These are phyloP conservation scores for Eucalyptus globulus DNA, from an alignment of 345 rosid species.

Conservation along the genomic window DNA sequence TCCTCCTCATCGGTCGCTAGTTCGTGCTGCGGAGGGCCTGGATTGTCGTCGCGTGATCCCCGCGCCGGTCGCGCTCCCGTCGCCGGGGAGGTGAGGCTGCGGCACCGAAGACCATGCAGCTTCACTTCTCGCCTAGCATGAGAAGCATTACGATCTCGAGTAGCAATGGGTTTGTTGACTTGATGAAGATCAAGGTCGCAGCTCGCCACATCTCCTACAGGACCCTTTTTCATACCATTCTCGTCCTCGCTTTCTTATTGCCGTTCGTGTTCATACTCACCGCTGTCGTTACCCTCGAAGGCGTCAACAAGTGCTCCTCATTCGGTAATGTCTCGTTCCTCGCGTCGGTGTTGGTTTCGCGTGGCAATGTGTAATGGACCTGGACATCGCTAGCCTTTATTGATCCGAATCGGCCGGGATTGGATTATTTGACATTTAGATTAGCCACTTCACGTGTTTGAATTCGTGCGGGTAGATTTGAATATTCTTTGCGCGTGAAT, in stretches of 20 bases:
- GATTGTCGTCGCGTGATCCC: not conserved
- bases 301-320: slow-evolving; percentile 99
- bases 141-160: slow-evolving; percentile 99
- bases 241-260: slow-evolving; percentile 93
- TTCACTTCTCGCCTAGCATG: slow-evolving; percentile 99
- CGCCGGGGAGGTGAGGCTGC: slow-evolving; percentile 40
- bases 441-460: not conserved
- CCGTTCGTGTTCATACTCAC: slow-evolving; percentile 98
- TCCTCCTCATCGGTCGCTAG: not conserved
- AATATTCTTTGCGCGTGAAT: not conserved
- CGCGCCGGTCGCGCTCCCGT: not conserved
- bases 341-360: not conserved
- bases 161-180: slow-evolving; percentile 98
- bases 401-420: not conserved
- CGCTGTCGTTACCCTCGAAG: slow-evolving; percentile 98
- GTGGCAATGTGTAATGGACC: not conserved
- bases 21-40: not conserved
- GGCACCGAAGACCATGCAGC: slow-evolving; percentile 78
- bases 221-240: slow-evolving; percentile 91
- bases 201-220: slow-evolving; percentile 98
- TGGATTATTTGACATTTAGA: not conserved
- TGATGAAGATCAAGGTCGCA: slow-evolving; percentile 99
- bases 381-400: not conserved
- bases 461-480: not conserved
- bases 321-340: slow-evolving; percentile 32